Conservation (phyloP, 805 yeast species). For the Ogataea degrootiae region DNA sequence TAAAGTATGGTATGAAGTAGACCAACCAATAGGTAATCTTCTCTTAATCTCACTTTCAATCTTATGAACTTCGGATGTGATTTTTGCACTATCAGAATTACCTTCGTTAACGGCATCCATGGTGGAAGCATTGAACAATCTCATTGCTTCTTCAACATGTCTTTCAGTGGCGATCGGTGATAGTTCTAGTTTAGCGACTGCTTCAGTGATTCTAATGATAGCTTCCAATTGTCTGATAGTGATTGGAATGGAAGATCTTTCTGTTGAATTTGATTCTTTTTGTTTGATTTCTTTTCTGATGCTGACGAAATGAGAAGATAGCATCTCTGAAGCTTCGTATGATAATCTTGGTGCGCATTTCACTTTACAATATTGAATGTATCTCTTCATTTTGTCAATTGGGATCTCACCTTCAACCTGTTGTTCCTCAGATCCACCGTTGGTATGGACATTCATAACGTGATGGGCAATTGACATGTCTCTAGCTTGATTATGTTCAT, state of each 20-base stretch:
- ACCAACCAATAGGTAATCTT: conserved; percentile 94
- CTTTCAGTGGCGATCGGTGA: conserved; percentile 79
- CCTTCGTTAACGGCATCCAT: conserved; percentile 77
- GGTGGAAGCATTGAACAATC: conserved; percentile 93
- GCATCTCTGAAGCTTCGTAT: conserved; percentile 82
- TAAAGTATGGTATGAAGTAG: conserved; percentile 80
- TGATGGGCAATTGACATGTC: conserved; percentile 91
- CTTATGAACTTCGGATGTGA: conserved; percentile 65
- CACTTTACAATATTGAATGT: conserved; percentile 82
- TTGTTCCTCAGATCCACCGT: conserved; percentile 46
- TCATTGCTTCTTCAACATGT: conserved; percentile 93
- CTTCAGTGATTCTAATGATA: conserved; percentile 90
- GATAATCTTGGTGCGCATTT: conserved; percentile 92
- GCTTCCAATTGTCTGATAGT: conserved; percentile 98
- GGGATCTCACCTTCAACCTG: conserved; percentile 79
- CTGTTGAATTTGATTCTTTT: conserved; percentile 76
- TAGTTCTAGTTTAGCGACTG: conserved; percentile 81
- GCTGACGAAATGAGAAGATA: conserved; percentile 88
- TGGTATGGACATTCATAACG: conserved; percentile 92
- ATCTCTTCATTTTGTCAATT: conserved; percentile 84
- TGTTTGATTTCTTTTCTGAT: conserved; percentile 79
- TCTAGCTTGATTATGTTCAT: conserved; percentile 81
- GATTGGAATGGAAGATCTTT: conserved; percentile 92
- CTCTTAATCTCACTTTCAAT: conserved; percentile 84
- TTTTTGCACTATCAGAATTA: conserved; percentile 47